Evolutionary conservation across 2,329 filamentous ascomycete genomes (phyloP).

Genomic region (Arthrobotrys sinensis): DNA sequence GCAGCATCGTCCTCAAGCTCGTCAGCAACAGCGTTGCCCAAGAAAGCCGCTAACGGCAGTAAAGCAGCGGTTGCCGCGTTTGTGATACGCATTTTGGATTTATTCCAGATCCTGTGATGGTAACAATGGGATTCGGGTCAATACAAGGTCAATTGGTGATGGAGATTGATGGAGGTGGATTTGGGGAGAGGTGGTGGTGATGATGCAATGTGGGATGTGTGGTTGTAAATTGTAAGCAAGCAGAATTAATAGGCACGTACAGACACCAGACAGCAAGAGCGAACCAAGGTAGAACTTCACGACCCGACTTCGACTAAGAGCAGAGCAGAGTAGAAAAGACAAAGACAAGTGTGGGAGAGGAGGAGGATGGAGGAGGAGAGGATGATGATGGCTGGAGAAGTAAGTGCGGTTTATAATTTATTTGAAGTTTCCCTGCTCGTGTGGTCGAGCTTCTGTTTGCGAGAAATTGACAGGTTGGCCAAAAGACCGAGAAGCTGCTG

Average conservation of each 20-base stretch:
- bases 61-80: slow-evolving; percentile 78
- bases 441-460: slow-evolving; percentile 38
- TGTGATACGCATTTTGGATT: slow-evolving; percentile 84
- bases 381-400: slow-evolving; percentile 31
- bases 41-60: slow-evolving; percentile 79
- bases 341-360: slow-evolving; percentile 9
- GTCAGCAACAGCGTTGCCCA: slow-evolving; percentile 77
- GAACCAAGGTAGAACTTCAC: slow-evolving; percentile 26
- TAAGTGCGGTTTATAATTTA: slow-evolving; percentile 50
- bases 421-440: slow-evolving; percentile 40
- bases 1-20: slow-evolving; percentile 75
- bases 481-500: slow-evolving; percentile 24
- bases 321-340: not conserved
- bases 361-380: slow-evolving; percentile 36
- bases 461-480: slow-evolving; percentile 56
- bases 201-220: slow-evolving; percentile 46
- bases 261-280: slow-evolving; percentile 44
- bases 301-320: slow-evolving; percentile 7
- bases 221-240: not conserved
- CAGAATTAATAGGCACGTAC: slow-evolving; percentile 36
- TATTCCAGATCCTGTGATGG: slow-evolving; percentile 61
- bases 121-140: slow-evolving; percentile 19
- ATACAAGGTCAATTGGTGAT: not conserved
- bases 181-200: slow-evolving; percentile 9
- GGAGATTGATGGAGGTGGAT: slow-evolving; percentile 2